These are phyloP conservation scores for Podospora appendiculata DNA, from an alignment of 495 filamentous ascomycete genomes.

Conservation along the genomic window DNA sequence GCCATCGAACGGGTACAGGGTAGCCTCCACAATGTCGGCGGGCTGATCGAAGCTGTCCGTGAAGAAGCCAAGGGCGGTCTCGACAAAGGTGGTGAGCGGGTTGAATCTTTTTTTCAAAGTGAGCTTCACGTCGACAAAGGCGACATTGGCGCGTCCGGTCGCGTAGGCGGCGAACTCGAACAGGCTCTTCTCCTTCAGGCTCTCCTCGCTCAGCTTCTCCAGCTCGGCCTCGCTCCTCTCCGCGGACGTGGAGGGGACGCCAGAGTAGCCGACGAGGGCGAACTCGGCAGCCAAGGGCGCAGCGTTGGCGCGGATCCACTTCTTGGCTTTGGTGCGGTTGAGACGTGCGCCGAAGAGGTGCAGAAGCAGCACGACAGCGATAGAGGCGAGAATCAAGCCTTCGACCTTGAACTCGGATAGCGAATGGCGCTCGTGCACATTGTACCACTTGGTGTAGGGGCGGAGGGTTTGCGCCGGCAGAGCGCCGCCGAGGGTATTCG, in stretches of 20 bases:
- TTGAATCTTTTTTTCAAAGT: conserved; percentile 85
- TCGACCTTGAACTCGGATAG: conserved; percentile 80
- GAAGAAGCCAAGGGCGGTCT: conserved; percentile 64
- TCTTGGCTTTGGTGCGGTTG: conserved; percentile 71
- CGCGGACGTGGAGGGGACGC: conserved; percentile 30
- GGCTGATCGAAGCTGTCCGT: conserved; percentile 62
- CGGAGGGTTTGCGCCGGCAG: conserved; percentile 40
- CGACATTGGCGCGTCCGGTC: conserved; percentile 88
- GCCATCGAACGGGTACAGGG: conserved; percentile 82
- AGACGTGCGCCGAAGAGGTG: conserved; percentile 76
- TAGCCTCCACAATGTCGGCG: conserved; percentile 63
- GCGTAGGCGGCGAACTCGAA: conserved; percentile 84
- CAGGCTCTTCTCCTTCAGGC: conserved; percentile 75
- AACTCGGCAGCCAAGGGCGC: conserved; percentile 73
- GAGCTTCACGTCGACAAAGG: conserved; percentile 79
- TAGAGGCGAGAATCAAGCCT: conserved; percentile 67
- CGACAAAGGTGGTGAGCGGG: conserved; percentile 63
- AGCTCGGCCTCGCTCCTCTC: conserved; percentile 34
- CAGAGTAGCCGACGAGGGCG: conserved; percentile 73
- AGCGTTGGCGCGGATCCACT: conserved; percentile 71
- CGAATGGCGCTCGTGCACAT: conserved; percentile 81
- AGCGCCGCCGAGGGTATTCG: conserved; percentile 30
- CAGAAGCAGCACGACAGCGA: conserved; percentile 64
- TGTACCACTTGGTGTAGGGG: conserved; percentile 93
- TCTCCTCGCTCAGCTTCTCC: conserved; percentile 40